Evolutionary conservation across 2,329 filamentous ascomycete species (phyloP).

Genomic region (Neofusicoccum cordaticola): DNA sequence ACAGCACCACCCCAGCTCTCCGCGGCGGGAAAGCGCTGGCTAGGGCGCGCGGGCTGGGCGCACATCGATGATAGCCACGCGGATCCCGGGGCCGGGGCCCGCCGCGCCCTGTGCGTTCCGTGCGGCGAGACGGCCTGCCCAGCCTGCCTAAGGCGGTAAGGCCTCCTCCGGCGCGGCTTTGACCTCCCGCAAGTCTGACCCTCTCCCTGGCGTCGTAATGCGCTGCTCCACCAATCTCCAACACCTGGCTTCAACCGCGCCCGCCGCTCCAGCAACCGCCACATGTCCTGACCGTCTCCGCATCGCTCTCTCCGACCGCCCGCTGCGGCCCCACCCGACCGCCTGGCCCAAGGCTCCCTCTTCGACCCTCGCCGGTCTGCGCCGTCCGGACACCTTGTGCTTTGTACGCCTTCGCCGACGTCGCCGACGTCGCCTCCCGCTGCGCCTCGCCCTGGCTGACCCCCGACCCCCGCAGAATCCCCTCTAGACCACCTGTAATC

Average conservation of each 20-base stretch:
- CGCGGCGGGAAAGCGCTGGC: neutral
- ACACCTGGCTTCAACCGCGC: constrained; percentile 6
- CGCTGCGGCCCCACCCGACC: neutral
- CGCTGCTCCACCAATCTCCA: neutral
- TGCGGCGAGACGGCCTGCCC: neutral
- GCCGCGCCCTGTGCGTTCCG: neutral
- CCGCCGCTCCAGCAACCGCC: neutral
- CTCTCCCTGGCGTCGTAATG: constrained; percentile 3
- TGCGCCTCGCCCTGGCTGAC: constrained; percentile 1
- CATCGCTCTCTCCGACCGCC: neutral
- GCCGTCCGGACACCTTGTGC: neutral
- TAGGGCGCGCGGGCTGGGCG: neutral
- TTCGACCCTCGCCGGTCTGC: neutral
- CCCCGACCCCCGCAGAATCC: neutral
- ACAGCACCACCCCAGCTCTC: neutral
- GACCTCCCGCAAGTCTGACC: neutral
- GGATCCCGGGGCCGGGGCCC: neutral
- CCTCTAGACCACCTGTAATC: neutral
- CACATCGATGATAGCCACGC: neutral
- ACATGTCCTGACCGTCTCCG: neutral
- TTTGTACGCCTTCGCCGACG: neutral
- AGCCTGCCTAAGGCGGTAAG: constrained; percentile 9
- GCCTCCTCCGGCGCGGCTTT: constrained; percentile 1
- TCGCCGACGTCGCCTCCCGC: neutral
- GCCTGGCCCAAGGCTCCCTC: neutral